Conservation (phyloP, 371 early-diverging fungal species). For the Apophysomyces elegans region DNA sequence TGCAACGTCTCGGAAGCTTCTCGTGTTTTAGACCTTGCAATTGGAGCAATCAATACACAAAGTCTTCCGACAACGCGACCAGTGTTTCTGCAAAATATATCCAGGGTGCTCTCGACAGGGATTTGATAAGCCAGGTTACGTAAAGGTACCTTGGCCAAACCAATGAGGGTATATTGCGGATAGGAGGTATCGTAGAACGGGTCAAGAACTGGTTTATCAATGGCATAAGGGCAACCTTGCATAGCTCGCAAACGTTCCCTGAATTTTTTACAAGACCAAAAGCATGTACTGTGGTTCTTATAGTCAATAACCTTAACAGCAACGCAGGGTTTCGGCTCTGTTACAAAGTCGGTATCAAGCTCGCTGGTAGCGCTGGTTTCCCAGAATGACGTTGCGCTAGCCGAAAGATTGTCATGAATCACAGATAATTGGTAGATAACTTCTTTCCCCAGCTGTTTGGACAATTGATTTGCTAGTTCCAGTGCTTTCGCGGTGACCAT, state of each 20-base stretch:
- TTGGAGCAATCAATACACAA: conserved; percentile 49
- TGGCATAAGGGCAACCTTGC: conserved; percentile 72
- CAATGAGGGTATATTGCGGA: conserved; percentile 61
- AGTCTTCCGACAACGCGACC: conserved; percentile 55
- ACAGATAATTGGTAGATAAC: conserved; percentile 81
- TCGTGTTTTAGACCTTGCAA: conserved; percentile 35
- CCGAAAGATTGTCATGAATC: conserved; percentile 53
- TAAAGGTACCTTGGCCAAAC: conserved; percentile 57
- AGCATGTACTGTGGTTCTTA: conserved; percentile 66
- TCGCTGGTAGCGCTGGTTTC: conserved; percentile 50
- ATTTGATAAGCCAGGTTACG: conserved; percentile 53
- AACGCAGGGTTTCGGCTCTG: conserved; percentile 52
- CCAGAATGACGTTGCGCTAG: conserved; percentile 62
- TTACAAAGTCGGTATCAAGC: conserved; percentile 33
- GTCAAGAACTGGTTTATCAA: conserved; percentile 69
- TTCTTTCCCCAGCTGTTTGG: conserved; percentile 74
- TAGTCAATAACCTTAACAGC: conserved; percentile 72
- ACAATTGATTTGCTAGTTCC: conserved; percentile 85
- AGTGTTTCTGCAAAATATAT: conserved; percentile 62
- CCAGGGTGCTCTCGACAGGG: conserved; percentile 56
- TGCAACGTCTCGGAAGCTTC: conserved; percentile 16
- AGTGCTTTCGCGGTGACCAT: conserved; percentile 66
- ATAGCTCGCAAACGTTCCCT: conserved; percentile 68
- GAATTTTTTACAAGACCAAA: conserved; percentile 73
- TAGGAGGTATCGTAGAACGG: conserved; percentile 71